phyloP scores from a whole-genome alignment of 768 basidiomycete species.

The Lactarius indigo region DNA sequence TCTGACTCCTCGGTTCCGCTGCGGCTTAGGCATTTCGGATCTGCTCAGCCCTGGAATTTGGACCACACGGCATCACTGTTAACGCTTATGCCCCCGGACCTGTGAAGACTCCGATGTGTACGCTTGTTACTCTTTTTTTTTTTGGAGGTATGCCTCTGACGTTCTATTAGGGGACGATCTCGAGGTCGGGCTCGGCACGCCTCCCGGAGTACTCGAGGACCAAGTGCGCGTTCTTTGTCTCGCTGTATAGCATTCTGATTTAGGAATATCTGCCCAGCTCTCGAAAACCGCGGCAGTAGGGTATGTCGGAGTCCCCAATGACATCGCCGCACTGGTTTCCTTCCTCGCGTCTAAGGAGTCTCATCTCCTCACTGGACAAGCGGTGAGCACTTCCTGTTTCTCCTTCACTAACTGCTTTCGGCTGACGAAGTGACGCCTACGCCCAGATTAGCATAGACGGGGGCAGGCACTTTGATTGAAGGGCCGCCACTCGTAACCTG shows the following conservation, averaged over 20 bases:
- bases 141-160: background rate
- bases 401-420: background rate
- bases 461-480: conserved; percentile 20
- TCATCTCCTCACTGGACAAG: conserved; percentile 31
- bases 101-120: conserved; percentile 26
- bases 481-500: background rate
- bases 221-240: conserved; percentile 1
- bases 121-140: background rate
- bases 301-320: conserved; percentile 25
- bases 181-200: conserved; percentile 1
- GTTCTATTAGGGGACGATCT: conserved; percentile 16
- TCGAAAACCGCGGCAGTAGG: conserved; percentile 25
- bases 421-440: background rate
- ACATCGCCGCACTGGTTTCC: conserved; percentile 33
- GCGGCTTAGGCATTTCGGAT: background rate
- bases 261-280: conserved; percentile 4
- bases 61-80: conserved; percentile 26
- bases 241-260: background rate
- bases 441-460: conserved; percentile 22
- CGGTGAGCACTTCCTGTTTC: conserved; percentile 14
- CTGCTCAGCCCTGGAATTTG: conserved; percentile 25
- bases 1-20: background rate
- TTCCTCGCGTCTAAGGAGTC: conserved; percentile 35
- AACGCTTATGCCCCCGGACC: conserved; percentile 28
- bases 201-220: conserved; percentile 19